These are phyloP conservation scores for Potentilla sterilis DNA, from an alignment of 306 rosid species.

Conservation along the genomic window DNA sequence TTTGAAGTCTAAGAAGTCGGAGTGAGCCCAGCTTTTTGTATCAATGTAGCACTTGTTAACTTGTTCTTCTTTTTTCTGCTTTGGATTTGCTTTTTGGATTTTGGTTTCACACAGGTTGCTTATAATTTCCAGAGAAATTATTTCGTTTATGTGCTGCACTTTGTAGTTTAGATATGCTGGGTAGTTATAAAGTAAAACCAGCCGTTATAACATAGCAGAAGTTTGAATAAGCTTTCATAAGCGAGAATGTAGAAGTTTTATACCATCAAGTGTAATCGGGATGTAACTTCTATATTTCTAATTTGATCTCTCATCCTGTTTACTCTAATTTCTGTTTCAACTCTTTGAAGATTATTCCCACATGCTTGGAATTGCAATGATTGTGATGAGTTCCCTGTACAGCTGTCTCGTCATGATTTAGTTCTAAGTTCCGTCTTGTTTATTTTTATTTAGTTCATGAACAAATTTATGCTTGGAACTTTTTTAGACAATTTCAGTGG, in stretches of 20 bases:
- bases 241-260: neutral
- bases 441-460: neutral
- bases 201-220: neutral
- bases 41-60: neutral
- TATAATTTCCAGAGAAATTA: neutral
- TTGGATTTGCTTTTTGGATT: neutral
- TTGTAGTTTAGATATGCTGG: neutral
- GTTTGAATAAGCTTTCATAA: neutral
- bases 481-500: neutral
- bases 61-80: neutral
- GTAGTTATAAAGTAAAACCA: neutral
- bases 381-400: neutral
- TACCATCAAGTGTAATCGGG: neutral
- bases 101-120: neutral
- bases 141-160: neutral
- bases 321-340: neutral
- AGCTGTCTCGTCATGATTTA: neutral
- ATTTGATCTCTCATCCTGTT: neutral
- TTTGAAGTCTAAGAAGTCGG: conserved; percentile 29
- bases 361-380: neutral
- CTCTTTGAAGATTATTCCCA: neutral
- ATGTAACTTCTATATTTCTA: neutral
- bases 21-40: neutral
- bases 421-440: neutral
- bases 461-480: neutral